Evolutionary conservation across 495 filamentous ascomycete species (phyloP).

Genomic region (Aspergillus sclerotiicarbonarius): DNA sequence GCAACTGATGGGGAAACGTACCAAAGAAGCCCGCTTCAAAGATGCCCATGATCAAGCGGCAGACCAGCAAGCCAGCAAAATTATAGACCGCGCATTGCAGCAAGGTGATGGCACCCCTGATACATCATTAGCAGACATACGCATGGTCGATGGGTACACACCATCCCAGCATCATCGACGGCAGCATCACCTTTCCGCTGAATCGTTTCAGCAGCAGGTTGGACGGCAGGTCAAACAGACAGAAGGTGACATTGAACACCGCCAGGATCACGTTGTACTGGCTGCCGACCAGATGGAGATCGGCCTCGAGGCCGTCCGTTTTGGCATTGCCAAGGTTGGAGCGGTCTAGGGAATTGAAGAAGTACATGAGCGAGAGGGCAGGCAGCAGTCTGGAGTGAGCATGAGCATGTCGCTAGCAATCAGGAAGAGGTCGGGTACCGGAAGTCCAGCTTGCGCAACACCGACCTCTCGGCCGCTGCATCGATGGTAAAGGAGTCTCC

Average conservation of each 20-base stretch:
- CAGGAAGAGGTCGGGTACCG: background rate
- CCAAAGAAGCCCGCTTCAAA: conserved; percentile 16
- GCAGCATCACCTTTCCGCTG: conserved; percentile 39
- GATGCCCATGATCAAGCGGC: conserved; percentile 14
- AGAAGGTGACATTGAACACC: conserved; percentile 68
- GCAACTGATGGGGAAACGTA: background rate
- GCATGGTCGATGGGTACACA: background rate
- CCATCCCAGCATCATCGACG: conserved; percentile 13
- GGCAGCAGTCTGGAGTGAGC: conserved; percentile 28
- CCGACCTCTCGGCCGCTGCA: conserved; percentile 2
- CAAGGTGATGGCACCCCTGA: conserved; percentile 10
- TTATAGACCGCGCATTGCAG: conserved; percentile 11
- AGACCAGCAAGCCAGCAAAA: conserved; percentile 21
- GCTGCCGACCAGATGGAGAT: conserved; percentile 49
- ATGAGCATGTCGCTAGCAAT: background rate
- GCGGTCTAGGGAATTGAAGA: conserved; percentile 55
- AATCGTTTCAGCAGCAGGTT: conserved; percentile 59
- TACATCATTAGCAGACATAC: background rate
- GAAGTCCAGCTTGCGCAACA: conserved; percentile 11
- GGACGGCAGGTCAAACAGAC: conserved; percentile 53
- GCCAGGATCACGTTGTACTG: conserved; percentile 62
- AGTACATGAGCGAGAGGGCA: conserved; percentile 45
- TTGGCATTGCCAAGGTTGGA: conserved; percentile 62
- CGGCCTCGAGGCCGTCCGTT: conserved; percentile 47
- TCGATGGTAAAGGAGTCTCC: conserved; percentile 1